Evolutionary conservation across 2,329 filamentous ascomycete species (phyloP).

Genomic region (Aspergillus sergii): DNA sequence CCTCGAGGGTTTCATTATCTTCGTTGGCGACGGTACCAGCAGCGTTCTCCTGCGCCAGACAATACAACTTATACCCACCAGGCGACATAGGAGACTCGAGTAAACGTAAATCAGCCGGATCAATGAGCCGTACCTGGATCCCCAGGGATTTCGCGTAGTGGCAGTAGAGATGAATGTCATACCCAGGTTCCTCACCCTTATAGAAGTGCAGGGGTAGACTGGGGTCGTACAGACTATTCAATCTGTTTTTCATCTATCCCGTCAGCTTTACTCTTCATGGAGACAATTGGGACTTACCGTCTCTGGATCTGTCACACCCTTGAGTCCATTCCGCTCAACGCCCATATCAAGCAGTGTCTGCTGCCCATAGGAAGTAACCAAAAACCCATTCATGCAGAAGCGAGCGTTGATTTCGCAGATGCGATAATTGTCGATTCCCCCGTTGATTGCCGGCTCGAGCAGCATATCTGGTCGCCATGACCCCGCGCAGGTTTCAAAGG

Average conservation of each 20-base stretch:
- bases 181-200: slow-evolving; percentile 19
- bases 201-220: slow-evolving; percentile 19
- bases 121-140: neutral
- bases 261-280: too few relatives aligned
- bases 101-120: too few relatives aligned
- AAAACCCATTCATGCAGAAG: slow-evolving; percentile 26
- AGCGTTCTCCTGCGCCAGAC: too few relatives aligned
- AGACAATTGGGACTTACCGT: slow-evolving; percentile 10
- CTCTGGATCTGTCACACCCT: slow-evolving; percentile 2
- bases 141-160: neutral
- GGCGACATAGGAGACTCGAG: too few relatives aligned
- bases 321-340: neutral
- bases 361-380: slow-evolving; percentile 14
- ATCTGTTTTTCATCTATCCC: neutral
- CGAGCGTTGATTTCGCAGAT: slow-evolving; percentile 33
- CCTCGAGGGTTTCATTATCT: slow-evolving; percentile 22
- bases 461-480: slow-evolving; percentile 34
- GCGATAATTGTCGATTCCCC: slow-evolving; percentile 10
- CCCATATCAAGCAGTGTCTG: slow-evolving; percentile 11
- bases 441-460: slow-evolving; percentile 12
- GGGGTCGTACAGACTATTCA: slow-evolving; percentile 14
- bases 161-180: slow-evolving; percentile 16
- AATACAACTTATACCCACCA: too few relatives aligned
- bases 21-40: neutral
- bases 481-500: slow-evolving; percentile 11